phyloP scores from a whole-genome alignment of 768 basidiomycete genomes.

The Terana coerulea region DNA sequence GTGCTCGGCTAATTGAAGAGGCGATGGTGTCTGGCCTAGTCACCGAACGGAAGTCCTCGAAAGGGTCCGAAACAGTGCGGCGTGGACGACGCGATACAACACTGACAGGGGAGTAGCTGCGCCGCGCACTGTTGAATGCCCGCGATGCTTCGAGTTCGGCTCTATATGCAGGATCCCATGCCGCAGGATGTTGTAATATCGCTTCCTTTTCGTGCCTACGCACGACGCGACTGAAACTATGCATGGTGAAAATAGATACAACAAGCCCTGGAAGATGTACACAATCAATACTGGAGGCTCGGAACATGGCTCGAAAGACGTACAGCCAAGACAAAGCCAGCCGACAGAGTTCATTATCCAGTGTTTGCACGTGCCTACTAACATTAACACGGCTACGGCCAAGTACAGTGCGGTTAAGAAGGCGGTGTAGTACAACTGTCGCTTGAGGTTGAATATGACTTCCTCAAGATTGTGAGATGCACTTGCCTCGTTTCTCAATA shows the following conservation, averaged over 20 bases:
- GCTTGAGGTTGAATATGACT: too few relatives aligned
- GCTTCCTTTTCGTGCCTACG: conserved; percentile 58
- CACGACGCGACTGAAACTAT: conserved; percentile 57
- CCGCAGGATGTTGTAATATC: conserved; percentile 44
- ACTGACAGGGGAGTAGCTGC: conserved; percentile 17
- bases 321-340: conserved; percentile 58
- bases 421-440: conserved; percentile 51
- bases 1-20: too few relatives aligned
- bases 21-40: too few relatives aligned
- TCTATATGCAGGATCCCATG: conserved; percentile 35
- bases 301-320: conserved; percentile 16
- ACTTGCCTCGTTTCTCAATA: conserved; percentile 62
- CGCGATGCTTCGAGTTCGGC: conserved; percentile 24
- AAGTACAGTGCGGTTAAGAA: conserved; percentile 48
- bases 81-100: neutral
- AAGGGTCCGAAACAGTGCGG: neutral
- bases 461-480: neutral
- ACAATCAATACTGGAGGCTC: conserved; percentile 8
- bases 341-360: conserved; percentile 41
- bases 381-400: conserved; percentile 43
- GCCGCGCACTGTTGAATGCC: conserved; percentile 12
- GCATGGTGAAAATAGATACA: conserved; percentile 52
- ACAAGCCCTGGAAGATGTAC: conserved; percentile 46
- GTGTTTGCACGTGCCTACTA: conserved; percentile 47
- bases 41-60: conserved; percentile 4